phyloP scores from a whole-genome alignment of 257 asterid genomes.

The Nyctanthes arbortristis region DNA sequence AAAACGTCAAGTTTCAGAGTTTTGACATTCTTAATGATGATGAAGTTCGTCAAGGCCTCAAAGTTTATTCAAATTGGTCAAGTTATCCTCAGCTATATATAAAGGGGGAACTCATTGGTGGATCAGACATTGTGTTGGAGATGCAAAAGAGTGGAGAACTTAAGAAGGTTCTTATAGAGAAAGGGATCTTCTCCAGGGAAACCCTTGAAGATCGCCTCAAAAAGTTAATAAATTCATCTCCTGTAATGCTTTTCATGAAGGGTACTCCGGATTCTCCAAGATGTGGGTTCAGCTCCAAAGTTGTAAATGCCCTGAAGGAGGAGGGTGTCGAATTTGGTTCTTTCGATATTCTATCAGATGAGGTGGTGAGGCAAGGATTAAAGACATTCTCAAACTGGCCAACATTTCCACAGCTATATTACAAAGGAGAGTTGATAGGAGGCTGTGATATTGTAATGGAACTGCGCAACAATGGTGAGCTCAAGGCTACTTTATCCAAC shows the following conservation, averaged over 20 bases:
- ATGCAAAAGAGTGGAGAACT: conserved; percentile 99
- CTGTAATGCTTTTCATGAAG: conserved; percentile 84
- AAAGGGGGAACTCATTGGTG: conserved; percentile 86
- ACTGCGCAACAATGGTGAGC: conserved; percentile 62
- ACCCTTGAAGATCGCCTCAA: conserved; percentile 65
- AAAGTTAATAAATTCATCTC: conserved; percentile 53
- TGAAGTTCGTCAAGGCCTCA: conserved; percentile 94
- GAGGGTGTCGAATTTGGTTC: conserved; percentile 75
- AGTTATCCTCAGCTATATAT: conserved; percentile 94
- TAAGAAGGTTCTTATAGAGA: conserved; percentile 59
- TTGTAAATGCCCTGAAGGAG: conserved; percentile 68
- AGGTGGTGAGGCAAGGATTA: conserved; percentile 91
- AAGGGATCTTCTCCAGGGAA: conserved; percentile 52
- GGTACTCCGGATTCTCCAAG: conserved; percentile 81
- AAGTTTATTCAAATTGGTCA: conserved; percentile 95
- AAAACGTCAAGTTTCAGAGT: conserved; percentile 65
- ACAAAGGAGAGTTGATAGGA: conserved; percentile 91
- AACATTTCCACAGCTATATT: conserved; percentile 89
- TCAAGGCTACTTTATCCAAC: conserved; percentile 68
- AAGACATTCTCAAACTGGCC: conserved; percentile 95
- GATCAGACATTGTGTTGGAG: conserved; percentile 96
- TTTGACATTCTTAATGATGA: conserved; percentile 86
- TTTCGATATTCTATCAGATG: conserved; percentile 79
- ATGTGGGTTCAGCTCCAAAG: conserved; percentile 96
- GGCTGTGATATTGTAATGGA: conserved; percentile 95